phyloP scores from a whole-genome alignment of 2,329 filamentous ascomycete species.

The Nectriaceae sp. region DNA sequence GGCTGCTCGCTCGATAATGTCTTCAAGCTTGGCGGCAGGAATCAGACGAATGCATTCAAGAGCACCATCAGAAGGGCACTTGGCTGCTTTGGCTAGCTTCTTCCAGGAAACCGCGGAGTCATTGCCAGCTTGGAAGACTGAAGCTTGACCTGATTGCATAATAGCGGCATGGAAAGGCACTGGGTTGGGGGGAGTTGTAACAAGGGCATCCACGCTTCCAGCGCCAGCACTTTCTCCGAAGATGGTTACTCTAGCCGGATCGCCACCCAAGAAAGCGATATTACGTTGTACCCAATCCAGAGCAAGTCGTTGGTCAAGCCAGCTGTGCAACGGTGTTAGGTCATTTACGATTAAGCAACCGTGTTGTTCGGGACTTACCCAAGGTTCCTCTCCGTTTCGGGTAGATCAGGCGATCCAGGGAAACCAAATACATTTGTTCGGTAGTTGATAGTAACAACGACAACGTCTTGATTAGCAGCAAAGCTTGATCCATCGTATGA shows the following conservation, averaged over 20 bases:
- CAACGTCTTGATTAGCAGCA: slow-evolving; percentile 43
- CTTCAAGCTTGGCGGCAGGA: slow-evolving; percentile 18
- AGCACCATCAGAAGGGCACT: slow-evolving; percentile 9
- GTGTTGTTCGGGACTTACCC: no score
- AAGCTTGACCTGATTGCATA: slow-evolving; percentile 25
- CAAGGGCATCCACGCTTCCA: slow-evolving; percentile 52
- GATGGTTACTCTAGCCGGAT: no score
- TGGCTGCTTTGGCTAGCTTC: slow-evolving; percentile 6
- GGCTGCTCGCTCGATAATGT: slow-evolving; percentile 12
- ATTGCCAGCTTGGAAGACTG: slow-evolving; percentile 1
- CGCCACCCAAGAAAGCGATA: no score
- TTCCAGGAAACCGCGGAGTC: slow-evolving; percentile 15
- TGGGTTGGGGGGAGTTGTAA: slow-evolving; percentile 28
- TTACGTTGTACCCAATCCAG: no score
- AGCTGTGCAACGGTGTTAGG: no score
- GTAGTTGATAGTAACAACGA: slow-evolving; percentile 50
- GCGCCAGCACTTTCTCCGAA: no score
- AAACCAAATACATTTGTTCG: slow-evolving; percentile 46
- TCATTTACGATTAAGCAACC: no score
- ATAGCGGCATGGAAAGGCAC: slow-evolving; percentile 31
- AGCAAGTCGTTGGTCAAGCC: no score
- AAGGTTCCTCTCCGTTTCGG: slow-evolving; percentile 18
- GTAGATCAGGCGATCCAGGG: slow-evolving; percentile 31
- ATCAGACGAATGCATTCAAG: slow-evolving; percentile 28
- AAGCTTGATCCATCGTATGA: no score